phyloP scores from a whole-genome alignment of 2,329 filamentous ascomycete species.

The Coleophoma cylindrospora region DNA sequence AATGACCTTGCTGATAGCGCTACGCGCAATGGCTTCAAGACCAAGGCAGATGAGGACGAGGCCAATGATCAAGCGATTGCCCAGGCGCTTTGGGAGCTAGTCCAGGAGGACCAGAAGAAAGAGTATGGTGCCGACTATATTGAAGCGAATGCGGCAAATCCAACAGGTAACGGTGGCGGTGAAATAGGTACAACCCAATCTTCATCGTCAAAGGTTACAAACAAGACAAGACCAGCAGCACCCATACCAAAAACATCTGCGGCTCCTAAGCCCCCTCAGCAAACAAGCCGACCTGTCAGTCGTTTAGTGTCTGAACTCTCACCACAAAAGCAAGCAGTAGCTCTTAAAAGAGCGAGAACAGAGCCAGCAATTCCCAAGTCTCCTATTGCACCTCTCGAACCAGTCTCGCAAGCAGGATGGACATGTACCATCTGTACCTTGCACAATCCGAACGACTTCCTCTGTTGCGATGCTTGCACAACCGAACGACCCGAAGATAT shows the following conservation, averaged over 20 bases:
- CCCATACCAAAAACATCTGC: not conserved
- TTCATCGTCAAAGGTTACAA: constrained; percentile 1
- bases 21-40: constrained; percentile 70
- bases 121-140: constrained; percentile 23
- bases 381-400: not conserved
- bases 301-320: constrained; percentile 18
- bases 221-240: not conserved
- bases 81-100: constrained; percentile 78
- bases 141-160: constrained; percentile 21
- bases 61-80: constrained; percentile 85
- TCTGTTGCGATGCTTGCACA: constrained; percentile 54
- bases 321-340: constrained; percentile 13
- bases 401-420: constrained; percentile 41
- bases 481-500: constrained; percentile 33
- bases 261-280: not conserved
- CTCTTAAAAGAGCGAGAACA: constrained; percentile 5
- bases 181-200: constrained; percentile 6
- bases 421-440: constrained; percentile 51
- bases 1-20: constrained; percentile 58
- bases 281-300: constrained; percentile 15
- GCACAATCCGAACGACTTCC: constrained; percentile 43
- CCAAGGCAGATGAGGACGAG: constrained; percentile 80
- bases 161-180: constrained; percentile 26
- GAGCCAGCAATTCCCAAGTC: not conserved
- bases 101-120: constrained; percentile 63